Conservation (phyloP, 495 filamentous ascomycete genomes). For the Penicillium canariense region DNA sequence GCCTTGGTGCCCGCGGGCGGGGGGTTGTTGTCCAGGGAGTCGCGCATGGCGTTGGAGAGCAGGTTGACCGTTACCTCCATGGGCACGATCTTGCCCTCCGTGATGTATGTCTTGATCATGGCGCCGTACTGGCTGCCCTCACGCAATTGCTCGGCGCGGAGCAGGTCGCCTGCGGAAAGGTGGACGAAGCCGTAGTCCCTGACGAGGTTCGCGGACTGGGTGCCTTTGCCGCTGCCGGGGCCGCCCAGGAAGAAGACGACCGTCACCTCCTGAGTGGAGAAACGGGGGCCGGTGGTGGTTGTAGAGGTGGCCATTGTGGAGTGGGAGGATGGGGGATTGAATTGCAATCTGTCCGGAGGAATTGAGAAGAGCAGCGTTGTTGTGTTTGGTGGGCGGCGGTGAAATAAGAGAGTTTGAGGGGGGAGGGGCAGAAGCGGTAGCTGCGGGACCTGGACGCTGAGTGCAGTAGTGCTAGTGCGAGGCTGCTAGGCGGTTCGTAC, state of each 20-base stretch:
- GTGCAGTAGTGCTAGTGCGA: background rate
- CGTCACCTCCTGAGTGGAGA: conserved; percentile 74
- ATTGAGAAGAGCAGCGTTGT: conserved; percentile 5
- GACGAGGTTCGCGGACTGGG: conserved; percentile 85
- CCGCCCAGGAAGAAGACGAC: conserved; percentile 69
- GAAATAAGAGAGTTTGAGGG: conserved; percentile 11
- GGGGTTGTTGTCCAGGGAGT: conserved; percentile 42
- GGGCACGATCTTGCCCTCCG: conserved; percentile 90
- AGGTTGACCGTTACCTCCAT: conserved; percentile 97
- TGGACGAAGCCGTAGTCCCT: conserved; percentile 89
- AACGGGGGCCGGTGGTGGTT: conserved; percentile 71
- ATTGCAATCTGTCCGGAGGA: background rate
- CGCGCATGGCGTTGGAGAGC: conserved; percentile 88
- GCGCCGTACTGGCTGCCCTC: conserved; percentile 81
- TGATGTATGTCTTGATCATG: conserved; percentile 87
- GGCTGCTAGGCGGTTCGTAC: background rate
- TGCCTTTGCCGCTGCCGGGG: conserved; percentile 57
- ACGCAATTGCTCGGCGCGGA: conserved; percentile 89
- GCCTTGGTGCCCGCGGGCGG: conserved; percentile 28
- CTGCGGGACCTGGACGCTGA: conserved; percentile 1
- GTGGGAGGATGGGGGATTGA: conserved; percentile 4
- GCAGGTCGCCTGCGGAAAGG: conserved; percentile 87
- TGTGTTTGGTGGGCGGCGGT: conserved; percentile 6
- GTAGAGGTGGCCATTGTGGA: conserved; percentile 27
- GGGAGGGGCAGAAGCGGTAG: conserved; percentile 6